phyloP scores from a whole-genome alignment of 192 early-diverging fungal genomes.

The Rhizoclosmatium globosum region DNA sequence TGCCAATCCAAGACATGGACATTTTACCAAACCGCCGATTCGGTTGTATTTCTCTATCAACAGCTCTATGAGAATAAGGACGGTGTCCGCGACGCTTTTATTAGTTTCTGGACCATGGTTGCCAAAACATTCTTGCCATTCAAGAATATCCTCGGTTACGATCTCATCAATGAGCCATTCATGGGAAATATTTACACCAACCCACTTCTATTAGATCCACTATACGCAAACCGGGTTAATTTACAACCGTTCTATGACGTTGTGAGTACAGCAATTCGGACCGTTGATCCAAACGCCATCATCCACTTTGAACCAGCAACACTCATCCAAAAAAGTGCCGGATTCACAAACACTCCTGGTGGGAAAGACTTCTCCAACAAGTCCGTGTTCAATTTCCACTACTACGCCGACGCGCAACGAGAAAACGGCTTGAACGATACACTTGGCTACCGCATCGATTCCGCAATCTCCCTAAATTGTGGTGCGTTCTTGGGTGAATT shows the following conservation, averaged over 20 bases:
- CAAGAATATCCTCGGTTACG: conserved; percentile 67
- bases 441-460: conserved; percentile 30
- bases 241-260: conserved; percentile 63
- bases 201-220: conserved; percentile 55
- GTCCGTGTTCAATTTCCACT: conserved; percentile 37
- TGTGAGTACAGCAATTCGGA: conserved; percentile 56
- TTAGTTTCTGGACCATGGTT: conserved; percentile 66
- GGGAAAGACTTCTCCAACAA: conserved; percentile 1
- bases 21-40: conserved; percentile 5
- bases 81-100: conserved; percentile 62
- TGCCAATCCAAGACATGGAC: conserved; percentile 12
- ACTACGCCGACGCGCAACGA: conserved; percentile 17
- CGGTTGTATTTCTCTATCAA: conserved; percentile 37
- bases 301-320: conserved; percentile 69
- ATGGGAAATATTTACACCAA: conserved; percentile 50
- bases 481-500: conserved; percentile 35
- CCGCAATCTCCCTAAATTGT: neutral
- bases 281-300: conserved; percentile 62
- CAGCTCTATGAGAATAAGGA: conserved; percentile 64
- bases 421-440: conserved; percentile 12
- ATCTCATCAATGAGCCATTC: conserved; percentile 74
- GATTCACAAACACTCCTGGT: conserved; percentile 36
- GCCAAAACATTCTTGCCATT: conserved; percentile 55
- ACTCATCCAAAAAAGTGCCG: conserved; percentile 16
- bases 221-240: conserved; percentile 48